A percentile compares a stretch with the other conserved stretches of the same genome.
phyloP scores from a whole-genome alignment of 768 basidiomycete species.

The Tulasnella calospora region DNA sequence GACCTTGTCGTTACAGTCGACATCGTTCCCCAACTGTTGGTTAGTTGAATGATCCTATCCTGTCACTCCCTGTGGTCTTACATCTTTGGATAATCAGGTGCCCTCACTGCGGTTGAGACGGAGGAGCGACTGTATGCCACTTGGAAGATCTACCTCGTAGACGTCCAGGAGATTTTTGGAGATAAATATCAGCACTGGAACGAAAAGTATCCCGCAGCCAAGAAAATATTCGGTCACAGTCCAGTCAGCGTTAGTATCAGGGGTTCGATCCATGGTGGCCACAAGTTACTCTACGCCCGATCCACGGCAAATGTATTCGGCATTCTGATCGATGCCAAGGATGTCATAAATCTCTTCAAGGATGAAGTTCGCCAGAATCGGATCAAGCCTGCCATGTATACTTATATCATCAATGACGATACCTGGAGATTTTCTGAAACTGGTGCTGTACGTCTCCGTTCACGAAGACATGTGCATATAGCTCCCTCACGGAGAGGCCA shows the following conservation, averaged over 20 bases:
- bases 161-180: slow-evolving; percentile 55
- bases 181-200: slow-evolving; percentile 65
- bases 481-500: neutral
- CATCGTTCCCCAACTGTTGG: slow-evolving; percentile 71
- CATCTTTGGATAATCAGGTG: slow-evolving; percentile 41
- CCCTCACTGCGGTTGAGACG: slow-evolving; percentile 16
- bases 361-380: slow-evolving; percentile 20
- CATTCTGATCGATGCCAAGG: slow-evolving; percentile 47
- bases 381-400: slow-evolving; percentile 76
- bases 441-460: slow-evolving; percentile 19
- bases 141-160: slow-evolving; percentile 64
- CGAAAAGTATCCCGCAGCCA: slow-evolving; percentile 59
- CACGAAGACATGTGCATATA: neutral
- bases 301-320: slow-evolving; percentile 60
- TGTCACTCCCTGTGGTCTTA: slow-evolving; percentile 33
- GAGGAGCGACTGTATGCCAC: slow-evolving; percentile 52
- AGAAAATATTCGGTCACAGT: slow-evolving; percentile 58
- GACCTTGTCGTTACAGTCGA: slow-evolving; percentile 64
- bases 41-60: slow-evolving; percentile 52
- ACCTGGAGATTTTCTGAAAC: slow-evolving; percentile 26
- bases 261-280: slow-evolving; percentile 63
- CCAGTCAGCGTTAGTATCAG: slow-evolving; percentile 60
- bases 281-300: slow-evolving; percentile 69
- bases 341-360: slow-evolving; percentile 38
- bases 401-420: slow-evolving; percentile 60